phyloP scores from a whole-genome alignment of 495 filamentous ascomycete genomes.

The Aspergillus affinis region DNA sequence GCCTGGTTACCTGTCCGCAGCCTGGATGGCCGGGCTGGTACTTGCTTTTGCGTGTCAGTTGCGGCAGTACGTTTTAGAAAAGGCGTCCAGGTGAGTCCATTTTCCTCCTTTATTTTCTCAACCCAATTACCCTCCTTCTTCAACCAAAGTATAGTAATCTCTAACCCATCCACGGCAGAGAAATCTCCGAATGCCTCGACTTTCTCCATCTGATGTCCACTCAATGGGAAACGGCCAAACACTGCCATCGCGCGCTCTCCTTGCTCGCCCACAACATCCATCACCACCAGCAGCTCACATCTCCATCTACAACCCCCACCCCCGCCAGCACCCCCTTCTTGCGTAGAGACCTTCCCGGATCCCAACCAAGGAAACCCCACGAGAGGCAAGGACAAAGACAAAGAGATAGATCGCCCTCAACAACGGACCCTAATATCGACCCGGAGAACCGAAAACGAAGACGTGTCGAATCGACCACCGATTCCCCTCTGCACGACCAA shows the following conservation, averaged over 20 bases:
- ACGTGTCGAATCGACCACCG: neutral
- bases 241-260: conserved; percentile 35
- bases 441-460: neutral
- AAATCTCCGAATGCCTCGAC: conserved; percentile 33
- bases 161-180: conserved; percentile 18
- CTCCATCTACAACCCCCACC: neutral
- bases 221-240: conserved; percentile 44
- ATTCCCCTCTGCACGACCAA: neutral
- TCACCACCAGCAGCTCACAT: conserved; percentile 3
- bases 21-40: conserved; percentile 43
- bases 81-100: conserved; percentile 34
- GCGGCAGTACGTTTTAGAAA: conserved; percentile 36
- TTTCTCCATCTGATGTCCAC: conserved; percentile 36
- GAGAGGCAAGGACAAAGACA: neutral
- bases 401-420: neutral
- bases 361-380: neutral
- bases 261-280: conserved; percentile 30
- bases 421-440: neutral
- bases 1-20: conserved; percentile 41
- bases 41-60: conserved; percentile 44
- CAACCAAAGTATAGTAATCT: neutral
- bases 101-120: neutral
- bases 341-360: neutral
- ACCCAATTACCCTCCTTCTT: neutral
- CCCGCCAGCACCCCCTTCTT: conserved; percentile 6